These are phyloP conservation scores for Tylopilus sp. DNA, from an alignment of 1,284 basidiomycete species.

Conservation along the genomic window DNA sequence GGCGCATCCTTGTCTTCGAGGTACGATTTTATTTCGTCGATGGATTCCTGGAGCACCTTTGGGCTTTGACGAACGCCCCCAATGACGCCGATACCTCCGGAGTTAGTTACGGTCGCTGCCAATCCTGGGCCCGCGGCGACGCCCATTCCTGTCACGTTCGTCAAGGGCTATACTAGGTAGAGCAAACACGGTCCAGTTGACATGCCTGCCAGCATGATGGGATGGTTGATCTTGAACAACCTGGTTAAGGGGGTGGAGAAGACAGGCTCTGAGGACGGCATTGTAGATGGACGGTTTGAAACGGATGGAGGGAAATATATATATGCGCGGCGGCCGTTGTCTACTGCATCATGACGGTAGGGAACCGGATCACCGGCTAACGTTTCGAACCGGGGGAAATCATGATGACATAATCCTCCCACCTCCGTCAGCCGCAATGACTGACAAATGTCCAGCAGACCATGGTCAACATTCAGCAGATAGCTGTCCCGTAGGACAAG, in stretches of 20 bases:
- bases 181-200: background rate
- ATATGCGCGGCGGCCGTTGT: too few relatives aligned
- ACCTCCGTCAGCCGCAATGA: conserved; percentile 15
- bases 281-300: conserved; percentile 21
- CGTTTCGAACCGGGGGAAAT: background rate
- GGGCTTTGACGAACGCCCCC: conserved; percentile 74
- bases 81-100: conserved; percentile 82
- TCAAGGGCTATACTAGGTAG: background rate
- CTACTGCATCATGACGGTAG: too few relatives aligned
- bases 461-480: conserved; percentile 34
- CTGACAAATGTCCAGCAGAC: conserved; percentile 67
- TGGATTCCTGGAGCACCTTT: conserved; percentile 58
- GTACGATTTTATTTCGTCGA: conserved; percentile 65
- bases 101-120: conserved; percentile 78
- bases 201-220: conserved; percentile 70
- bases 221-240: conserved; percentile 77
- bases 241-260: conserved; percentile 63
- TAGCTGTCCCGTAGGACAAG: conserved; percentile 43
- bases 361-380: too few relatives aligned
- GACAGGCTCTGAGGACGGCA: conserved; percentile 55
- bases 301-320: background rate
- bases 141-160: conserved; percentile 60
- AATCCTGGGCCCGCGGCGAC: conserved; percentile 77
- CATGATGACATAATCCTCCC: conserved; percentile 25
- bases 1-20: conserved; percentile 73